Evolutionary conservation across 2,329 filamentous ascomycete genomes (phyloP).

Genomic region (Claviceps pazoutovae): DNA sequence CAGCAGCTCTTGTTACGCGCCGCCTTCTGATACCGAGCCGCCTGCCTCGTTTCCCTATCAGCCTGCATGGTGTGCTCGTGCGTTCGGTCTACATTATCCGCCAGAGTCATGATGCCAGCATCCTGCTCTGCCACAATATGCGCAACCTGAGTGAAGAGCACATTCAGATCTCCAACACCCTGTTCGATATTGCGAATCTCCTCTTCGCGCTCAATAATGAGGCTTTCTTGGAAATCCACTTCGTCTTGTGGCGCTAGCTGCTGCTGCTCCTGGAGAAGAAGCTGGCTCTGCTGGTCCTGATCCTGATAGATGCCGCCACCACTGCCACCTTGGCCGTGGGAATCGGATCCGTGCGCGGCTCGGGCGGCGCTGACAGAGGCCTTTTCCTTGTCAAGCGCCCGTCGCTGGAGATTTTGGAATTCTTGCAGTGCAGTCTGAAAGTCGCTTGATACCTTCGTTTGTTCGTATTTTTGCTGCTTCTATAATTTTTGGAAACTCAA

Average conservation of each 20-base stretch:
- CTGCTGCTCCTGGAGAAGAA: conserved; percentile 43
- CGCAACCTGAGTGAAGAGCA: conserved; percentile 93
- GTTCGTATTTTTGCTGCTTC: conserved; percentile 92
- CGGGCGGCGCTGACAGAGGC: conserved; percentile 73
- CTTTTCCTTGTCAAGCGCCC: conserved; percentile 83
- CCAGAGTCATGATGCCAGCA: conserved; percentile 71
- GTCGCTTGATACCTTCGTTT: conserved; percentile 86
- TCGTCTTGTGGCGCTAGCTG: conserved; percentile 83
- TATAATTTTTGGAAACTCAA: conserved; percentile 39
- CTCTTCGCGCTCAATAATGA: conserved; percentile 91
- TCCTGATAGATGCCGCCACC: conserved; percentile 15
- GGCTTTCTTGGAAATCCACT: conserved; percentile 90
- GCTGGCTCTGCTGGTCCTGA: conserved; percentile 23
- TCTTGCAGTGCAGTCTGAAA: conserved; percentile 80
- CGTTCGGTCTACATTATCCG: conserved; percentile 74
- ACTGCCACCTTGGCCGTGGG: conserved; percentile 8
- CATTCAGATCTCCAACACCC: conserved; percentile 87
- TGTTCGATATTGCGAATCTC: conserved; percentile 98
- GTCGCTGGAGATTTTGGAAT: conserved; percentile 83
- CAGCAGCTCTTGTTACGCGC: conserved; percentile 92
- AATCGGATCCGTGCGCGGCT: conserved; percentile 55
- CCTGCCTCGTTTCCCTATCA: conserved; percentile 71
- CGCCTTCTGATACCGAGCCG: conserved; percentile 86
- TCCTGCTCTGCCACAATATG: conserved; percentile 95
- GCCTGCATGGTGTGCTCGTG: conserved; percentile 72